Percentiles rank a stretch among this genome's conserved stretches.
Conservation (phyloP, 2,329 filamentous ascomycete species). For the Apiospora pterosperma region DNA sequence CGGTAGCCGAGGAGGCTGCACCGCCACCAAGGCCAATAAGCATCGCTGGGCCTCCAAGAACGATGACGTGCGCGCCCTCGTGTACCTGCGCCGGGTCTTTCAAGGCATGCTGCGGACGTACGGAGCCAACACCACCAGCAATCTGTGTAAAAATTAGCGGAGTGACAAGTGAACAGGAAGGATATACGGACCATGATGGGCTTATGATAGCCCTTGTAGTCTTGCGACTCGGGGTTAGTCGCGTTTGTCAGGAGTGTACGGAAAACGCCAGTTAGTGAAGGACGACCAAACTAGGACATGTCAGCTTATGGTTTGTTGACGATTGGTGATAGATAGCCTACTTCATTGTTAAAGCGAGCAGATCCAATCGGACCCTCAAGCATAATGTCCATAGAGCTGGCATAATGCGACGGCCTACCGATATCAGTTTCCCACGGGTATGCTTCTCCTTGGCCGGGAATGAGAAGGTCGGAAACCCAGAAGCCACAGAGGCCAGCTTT, state of each 20-base stretch:
- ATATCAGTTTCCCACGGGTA: slow-evolving; percentile 94
- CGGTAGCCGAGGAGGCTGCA: slow-evolving; percentile 87
- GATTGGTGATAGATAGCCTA: not conserved
- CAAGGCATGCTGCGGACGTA: slow-evolving; percentile 84
- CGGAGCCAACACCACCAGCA: slow-evolving; percentile 90
- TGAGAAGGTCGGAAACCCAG: slow-evolving; percentile 90
- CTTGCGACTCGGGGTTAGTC: slow-evolving; percentile 47
- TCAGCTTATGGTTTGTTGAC: not conserved
- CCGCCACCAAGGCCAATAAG: slow-evolving; percentile 94
- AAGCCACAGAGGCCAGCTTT: slow-evolving; percentile 92
- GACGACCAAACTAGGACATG: slow-evolving; percentile 66
- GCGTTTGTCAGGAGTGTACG: slow-evolving; percentile 77
- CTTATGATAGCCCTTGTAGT: slow-evolving; percentile 92
- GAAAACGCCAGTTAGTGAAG: slow-evolving; percentile 86
- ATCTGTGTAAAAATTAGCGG: slow-evolving; percentile 65
- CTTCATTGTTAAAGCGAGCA: slow-evolving; percentile 88
- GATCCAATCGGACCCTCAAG: slow-evolving; percentile 93
- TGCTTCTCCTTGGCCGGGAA: slow-evolving; percentile 75
- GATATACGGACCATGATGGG: slow-evolving; percentile 50
- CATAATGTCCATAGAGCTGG: slow-evolving; percentile 95
- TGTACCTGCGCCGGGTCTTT: slow-evolving; percentile 78
- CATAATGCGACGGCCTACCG: slow-evolving; percentile 86
- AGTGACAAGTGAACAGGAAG: not conserved
- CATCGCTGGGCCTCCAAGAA: slow-evolving; percentile 95
- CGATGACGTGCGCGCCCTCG: slow-evolving; percentile 78